Evolutionary conservation across 495 filamentous ascomycete species (phyloP).

Genomic region (Amphirosellinia nigrospora): DNA sequence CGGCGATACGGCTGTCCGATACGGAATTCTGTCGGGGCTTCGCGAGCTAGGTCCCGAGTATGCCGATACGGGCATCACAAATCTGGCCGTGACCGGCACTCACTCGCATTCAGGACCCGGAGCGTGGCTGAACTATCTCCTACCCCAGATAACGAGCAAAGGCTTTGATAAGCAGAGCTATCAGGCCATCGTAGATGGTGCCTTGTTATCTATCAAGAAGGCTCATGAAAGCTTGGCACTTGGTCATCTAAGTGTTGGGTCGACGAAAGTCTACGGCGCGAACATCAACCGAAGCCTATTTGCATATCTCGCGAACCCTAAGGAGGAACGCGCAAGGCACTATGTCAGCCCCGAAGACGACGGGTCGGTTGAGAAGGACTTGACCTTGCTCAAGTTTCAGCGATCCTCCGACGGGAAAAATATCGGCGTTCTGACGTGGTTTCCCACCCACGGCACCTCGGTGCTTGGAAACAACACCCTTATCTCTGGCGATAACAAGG

Average conservation of each 20-base stretch:
- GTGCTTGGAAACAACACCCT: slow-evolving; percentile 93
- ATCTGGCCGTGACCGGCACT: slow-evolving; percentile 90
- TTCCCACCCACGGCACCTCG: slow-evolving; percentile 91
- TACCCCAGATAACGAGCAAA: slow-evolving; percentile 90
- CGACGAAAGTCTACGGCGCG: slow-evolving; percentile 75
- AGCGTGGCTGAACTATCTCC: slow-evolving; percentile 94
- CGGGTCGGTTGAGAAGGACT: slow-evolving; percentile 81
- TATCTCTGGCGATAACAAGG: slow-evolving; percentile 94
- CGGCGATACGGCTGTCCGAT: slow-evolving; percentile 87
- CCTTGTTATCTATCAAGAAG: slow-evolving; percentile 76
- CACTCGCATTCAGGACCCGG: slow-evolving; percentile 93
- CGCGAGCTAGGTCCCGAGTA: slow-evolving; percentile 70
- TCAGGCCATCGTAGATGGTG: slow-evolving; percentile 87
- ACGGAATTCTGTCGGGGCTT: slow-evolving; percentile 82
- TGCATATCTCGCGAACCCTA: slow-evolving; percentile 89
- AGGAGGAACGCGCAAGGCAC: slow-evolving; percentile 76
- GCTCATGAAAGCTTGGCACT: slow-evolving; percentile 78
- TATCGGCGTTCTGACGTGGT: slow-evolving; percentile 86
- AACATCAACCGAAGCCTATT: slow-evolving; percentile 92
- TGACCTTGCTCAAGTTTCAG: slow-evolving; percentile 85
- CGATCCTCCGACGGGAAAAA: slow-evolving; percentile 73
- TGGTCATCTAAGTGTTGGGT: slow-evolving; percentile 75
- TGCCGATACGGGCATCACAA: slow-evolving; percentile 80
- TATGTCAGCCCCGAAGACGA: slow-evolving; percentile 60
- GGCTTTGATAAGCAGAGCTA: slow-evolving; percentile 92